Base-by-base conservation (phyloP, 2,329 filamentous ascomycete species). In the Ceratocystis cacaofunesta region DNA sequence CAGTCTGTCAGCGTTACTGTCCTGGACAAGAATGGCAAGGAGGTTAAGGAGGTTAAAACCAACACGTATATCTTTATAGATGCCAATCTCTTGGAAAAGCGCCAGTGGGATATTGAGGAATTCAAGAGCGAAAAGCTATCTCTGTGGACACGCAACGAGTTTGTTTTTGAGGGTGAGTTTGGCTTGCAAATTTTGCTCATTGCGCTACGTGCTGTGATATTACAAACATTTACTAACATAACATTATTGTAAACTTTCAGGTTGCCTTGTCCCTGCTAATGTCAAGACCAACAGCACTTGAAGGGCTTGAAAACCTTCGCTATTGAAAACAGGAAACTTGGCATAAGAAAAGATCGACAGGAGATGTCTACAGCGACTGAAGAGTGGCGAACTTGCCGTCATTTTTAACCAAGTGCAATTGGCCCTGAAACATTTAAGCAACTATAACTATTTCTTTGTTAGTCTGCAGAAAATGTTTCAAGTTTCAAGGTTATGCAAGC, bases 61-160 rank as follows among this genome's bases (percentile, higher is more conserved):
- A 77, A 81, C 63, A 84, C 84, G 12, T 92, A 92, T 72, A 80
- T 91, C 4, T 91, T 82, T 74, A 77, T 78, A 57, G 68, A 77
- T 1, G 73, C 76, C 17, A 69, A 74, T 0, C 46, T 71, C 0
- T 76, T 97, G 19, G 90, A 95, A 74, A 78, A 82, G 41, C 75
- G 77, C 25, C 91, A 96, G 74, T 97, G 92, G 92, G 89, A 95
- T 73, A 94, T 91, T 76, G 85, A 86, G 61, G 84, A 88, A 68
- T 97, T 96, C 73, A 84, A 87, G 68, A 79, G 80, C 70, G 86
- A 94, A 68, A 95, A 91, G 77, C 76, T 85, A 76, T 73, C 73
- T 65, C 66, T 71, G 2, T 85, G 82, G 82, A 79, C 80, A 4
- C 74, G 80, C n/a, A 43, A 50, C 25, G 66, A 61, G 0, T 61